Evolutionary conservation across 1,284 basidiomycete genomes (phyloP).

Genomic region (Sanghuangporus baumii): DNA sequence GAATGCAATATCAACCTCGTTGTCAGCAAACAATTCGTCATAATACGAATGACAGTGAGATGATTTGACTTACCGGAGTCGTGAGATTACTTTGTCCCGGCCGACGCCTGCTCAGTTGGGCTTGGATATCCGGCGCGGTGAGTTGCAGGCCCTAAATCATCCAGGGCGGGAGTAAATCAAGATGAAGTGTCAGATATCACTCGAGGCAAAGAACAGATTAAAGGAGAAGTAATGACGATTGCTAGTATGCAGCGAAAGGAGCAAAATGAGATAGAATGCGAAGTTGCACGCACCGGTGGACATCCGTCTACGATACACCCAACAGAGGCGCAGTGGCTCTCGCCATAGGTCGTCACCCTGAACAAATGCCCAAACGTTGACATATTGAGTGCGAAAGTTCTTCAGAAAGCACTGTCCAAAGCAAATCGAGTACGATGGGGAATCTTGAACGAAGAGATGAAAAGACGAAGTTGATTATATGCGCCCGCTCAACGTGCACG

Average conservation of each 20-base stretch:
- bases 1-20: not conserved
- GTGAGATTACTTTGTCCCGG: conserved; percentile 97
- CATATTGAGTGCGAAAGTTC: conserved; percentile 44
- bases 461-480: conserved; percentile 5
- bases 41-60: not conserved
- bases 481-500: conserved; percentile 4
- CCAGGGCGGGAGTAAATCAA: not conserved
- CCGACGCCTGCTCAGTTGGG: conserved; percentile 85
- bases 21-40: not conserved
- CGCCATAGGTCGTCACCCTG: conserved; percentile 96
- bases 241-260: not conserved
- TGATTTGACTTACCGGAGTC: conserved; percentile 68
- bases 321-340: conserved; percentile 95
- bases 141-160: conserved; percentile 76
- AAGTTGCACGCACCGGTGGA: conserved; percentile 67
- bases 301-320: conserved; percentile 97
- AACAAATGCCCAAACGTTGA: conserved; percentile 89
- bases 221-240: not conserved
- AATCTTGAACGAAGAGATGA: not conserved
- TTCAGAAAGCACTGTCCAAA: not conserved
- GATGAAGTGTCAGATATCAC: not conserved
- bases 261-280: not conserved
- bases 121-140: conserved; percentile 81
- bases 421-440: not conserved
- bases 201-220: not conserved